Conservation (phyloP, 2,329 filamentous ascomycete species). For the Emmonsia crescens region DNA sequence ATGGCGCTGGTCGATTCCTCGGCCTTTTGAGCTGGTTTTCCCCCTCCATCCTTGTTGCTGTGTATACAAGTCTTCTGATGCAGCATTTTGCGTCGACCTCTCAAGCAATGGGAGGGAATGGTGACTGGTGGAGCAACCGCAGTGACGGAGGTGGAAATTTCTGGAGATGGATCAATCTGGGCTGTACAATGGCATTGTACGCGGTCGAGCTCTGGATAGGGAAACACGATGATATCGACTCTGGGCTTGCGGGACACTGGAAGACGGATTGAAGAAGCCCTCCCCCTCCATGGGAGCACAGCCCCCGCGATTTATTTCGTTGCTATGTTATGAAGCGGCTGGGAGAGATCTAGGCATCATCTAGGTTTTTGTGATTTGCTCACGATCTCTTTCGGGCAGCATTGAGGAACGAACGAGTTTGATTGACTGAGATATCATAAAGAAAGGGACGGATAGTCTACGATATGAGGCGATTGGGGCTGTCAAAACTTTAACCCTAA, state of each 20-base stretch:
- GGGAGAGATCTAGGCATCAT: background rate
- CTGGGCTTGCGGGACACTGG: slow-evolving; percentile 68
- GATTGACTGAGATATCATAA: background rate
- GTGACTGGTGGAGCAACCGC: slow-evolving; percentile 73
- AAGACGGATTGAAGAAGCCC: slow-evolving; percentile 63
- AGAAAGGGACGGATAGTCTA: background rate
- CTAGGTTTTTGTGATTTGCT: background rate
- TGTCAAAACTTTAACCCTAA: background rate
- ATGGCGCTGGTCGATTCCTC: slow-evolving; percentile 68
- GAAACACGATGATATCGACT: slow-evolving; percentile 59
- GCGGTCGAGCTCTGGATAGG: slow-evolving; percentile 82
- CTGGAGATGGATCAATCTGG: slow-evolving; percentile 90
- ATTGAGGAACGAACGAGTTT: background rate
- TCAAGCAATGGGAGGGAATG: slow-evolving; percentile 48
- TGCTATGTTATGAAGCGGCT: background rate
- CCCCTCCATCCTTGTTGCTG: slow-evolving; percentile 84
- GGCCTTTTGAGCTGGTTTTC: slow-evolving; percentile 88
- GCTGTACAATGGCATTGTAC: slow-evolving; percentile 79
- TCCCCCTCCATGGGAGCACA: background rate
- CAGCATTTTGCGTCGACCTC: slow-evolving; percentile 80
- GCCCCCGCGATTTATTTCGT: background rate
- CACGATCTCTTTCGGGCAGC: background rate
- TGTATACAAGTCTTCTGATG: slow-evolving; percentile 90
- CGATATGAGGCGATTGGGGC: background rate
- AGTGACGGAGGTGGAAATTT: slow-evolving; percentile 75